Evolutionary conservation across 768 basidiomycete genomes (phyloP).

Genomic region (Paxillus ammoniavirescens): DNA sequence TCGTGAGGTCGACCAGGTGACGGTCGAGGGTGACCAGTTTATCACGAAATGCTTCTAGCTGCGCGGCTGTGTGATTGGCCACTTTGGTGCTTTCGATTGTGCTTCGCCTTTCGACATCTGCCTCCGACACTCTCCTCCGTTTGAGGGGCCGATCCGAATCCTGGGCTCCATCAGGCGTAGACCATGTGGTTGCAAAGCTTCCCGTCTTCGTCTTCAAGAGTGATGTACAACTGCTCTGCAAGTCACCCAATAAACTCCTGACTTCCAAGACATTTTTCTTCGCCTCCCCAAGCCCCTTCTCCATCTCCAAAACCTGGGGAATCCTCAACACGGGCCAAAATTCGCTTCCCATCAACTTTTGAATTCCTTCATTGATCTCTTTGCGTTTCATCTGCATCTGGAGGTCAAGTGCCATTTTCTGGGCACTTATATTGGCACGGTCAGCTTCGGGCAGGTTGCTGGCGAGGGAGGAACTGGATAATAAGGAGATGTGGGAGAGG

Average conservation of each 20-base stretch:
- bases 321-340: constrained; percentile 40
- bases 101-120: not conserved
- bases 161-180: constrained; percentile 3
- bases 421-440: constrained; percentile 20
- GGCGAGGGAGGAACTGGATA: constrained; percentile 26
- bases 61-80: constrained; percentile 6
- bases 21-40: constrained; percentile 26
- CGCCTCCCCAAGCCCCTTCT: constrained; percentile 19
- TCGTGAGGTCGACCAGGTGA: constrained; percentile 34
- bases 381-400: constrained; percentile 30
- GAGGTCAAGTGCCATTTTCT: constrained; percentile 22
- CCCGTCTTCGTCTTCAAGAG: constrained; percentile 18
- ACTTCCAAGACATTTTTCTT: constrained; percentile 34
- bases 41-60: constrained; percentile 28
- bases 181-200: not conserved
- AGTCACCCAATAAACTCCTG: constrained; percentile 19
- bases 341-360: constrained; percentile 31
- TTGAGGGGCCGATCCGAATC: constrained; percentile 26
- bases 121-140: constrained; percentile 23
- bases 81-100: not conserved
- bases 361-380: constrained; percentile 29
- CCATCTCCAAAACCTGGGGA: constrained; percentile 24
- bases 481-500: constrained; percentile 22
- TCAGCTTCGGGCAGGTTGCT: constrained; percentile 24
- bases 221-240: constrained; percentile 20